Evolutionary conservation across 2,329 filamentous ascomycete species (phyloP), one percentile per base, ranked within the genome.

Genomic region (Colletotrichum magnum): DNA sequence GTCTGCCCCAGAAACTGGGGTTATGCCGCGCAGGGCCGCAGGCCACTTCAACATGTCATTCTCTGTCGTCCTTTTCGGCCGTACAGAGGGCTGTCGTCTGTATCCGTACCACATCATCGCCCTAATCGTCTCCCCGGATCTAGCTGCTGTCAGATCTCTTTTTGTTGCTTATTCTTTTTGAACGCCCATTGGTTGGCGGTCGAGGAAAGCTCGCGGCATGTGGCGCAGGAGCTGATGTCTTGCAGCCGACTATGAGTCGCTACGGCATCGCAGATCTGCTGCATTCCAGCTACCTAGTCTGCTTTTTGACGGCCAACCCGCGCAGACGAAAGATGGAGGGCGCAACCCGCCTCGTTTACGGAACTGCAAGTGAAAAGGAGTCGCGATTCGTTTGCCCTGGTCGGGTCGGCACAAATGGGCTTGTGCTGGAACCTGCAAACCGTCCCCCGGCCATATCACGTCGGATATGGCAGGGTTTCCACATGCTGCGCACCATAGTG

Each of bases 41-140:
- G 47, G 65, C 48, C 47, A 52, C 53, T n/a, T 63, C 24, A 51
- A 36, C 56, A 47, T 69, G 63, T 39, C 50, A 53, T 59, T 41
- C 50, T 51, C 41, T 58, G 53, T 26, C 21, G 43, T 45, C 41
- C 24, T 28, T 43, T n/a, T 60, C 36, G 60, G 39, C 48, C 48
- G 58, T 48, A 52, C 43, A 66, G 56, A 59, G 48, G 51, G 16
- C 28, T 32, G 47, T 43, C 62, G 61, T 66, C 67, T 69, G 67
- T 63, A 69, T 66, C 67, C 66, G 67, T 63, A 69, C 67, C 66
- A 69, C 62, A 69, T 66, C 56, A 51, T 47, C 56, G 54, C 54
- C 51, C 56, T 56, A 61, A 50, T 58, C 58, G 41, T 28, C 39
- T 50, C 51, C 57, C 62, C 45, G 56, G 51, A 56, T 60, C 51